Percentiles rank a stretch among this genome's conserved stretches.
Conservation (phyloP, 371 early-diverging fungal genomes). For the Actinomortierella ambigua region DNA sequence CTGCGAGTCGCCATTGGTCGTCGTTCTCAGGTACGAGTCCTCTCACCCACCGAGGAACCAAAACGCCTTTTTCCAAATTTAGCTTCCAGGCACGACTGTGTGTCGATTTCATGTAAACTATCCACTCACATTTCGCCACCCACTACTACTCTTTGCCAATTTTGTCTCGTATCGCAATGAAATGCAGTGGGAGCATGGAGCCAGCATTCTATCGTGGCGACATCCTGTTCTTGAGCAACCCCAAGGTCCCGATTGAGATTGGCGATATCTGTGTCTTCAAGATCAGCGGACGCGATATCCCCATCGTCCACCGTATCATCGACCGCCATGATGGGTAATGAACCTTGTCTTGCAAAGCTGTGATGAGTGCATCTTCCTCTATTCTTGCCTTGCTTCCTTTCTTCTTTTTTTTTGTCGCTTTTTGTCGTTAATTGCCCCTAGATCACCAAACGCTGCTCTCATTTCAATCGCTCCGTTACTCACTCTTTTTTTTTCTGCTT, state of each 20-base stretch:
- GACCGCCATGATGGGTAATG: constrained; percentile 83
- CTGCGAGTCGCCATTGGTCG: constrained; percentile 98
- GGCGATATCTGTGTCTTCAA: constrained; percentile 99
- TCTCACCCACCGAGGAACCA: too few relatives aligned
- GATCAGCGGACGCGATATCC: constrained; percentile 89
- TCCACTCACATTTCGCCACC: background rate
- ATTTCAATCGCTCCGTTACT: background rate
- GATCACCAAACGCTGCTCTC: background rate
- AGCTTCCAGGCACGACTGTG: background rate
- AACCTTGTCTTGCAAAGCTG: too few relatives aligned
- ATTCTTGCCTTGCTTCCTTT: too few relatives aligned
- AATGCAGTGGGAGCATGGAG: constrained; percentile 95
- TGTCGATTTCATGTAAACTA: background rate
- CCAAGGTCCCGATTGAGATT: constrained; percentile 71
- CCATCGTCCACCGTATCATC: constrained; percentile 98
- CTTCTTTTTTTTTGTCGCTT: too few relatives aligned
- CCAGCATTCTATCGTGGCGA: constrained; percentile 99
- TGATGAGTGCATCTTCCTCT: too few relatives aligned
- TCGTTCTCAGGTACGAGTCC: constrained; percentile 83
- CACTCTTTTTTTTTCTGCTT: background rate
- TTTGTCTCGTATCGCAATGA: constrained; percentile 3
- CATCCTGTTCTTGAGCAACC: constrained; percentile 87
- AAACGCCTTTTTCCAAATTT: too few relatives aligned
- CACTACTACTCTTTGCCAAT: background rate
- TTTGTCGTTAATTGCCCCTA: too few relatives aligned